Conservation (phyloP, 805 yeast species). For the Wickerhamomyces tratensis region DNA sequence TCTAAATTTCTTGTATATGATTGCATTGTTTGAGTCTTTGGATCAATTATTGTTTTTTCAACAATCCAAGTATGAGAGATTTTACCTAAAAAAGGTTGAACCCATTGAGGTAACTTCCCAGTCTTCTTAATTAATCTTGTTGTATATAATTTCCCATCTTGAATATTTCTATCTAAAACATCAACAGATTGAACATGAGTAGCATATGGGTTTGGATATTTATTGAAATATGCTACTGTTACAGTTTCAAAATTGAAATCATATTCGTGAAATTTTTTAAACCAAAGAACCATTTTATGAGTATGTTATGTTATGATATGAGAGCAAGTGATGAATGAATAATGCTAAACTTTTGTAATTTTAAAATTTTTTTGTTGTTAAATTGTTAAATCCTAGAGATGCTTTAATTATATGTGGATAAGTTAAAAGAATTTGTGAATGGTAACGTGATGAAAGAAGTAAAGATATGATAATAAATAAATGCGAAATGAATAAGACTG, state of each 20-base stretch:
- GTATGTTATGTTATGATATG: neutral
- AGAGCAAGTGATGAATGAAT: neutral
- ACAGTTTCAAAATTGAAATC: conserved; percentile 63
- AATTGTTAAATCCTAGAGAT: no score
- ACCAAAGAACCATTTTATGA: conserved; percentile 51
- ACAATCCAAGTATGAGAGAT: conserved; percentile 72
- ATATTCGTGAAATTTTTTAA: conserved; percentile 45
- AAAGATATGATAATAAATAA: no score
- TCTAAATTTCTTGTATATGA: conserved; percentile 80
- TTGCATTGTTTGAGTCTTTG: conserved; percentile 38
- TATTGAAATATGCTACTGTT: conserved; percentile 65
- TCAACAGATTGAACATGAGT: conserved; percentile 79
- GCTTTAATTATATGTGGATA: no score
- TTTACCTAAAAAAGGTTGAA: conserved; percentile 62
- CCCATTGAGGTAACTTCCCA: conserved; percentile 77
- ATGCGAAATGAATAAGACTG: no score
- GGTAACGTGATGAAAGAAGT: no score
- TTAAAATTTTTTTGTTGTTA: no score
- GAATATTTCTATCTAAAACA: conserved; percentile 54
- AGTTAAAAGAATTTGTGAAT: no score
- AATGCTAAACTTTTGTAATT: no score
- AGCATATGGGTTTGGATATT: conserved; percentile 72
- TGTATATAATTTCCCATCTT: conserved; percentile 58
- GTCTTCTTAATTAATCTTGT: conserved; percentile 68
- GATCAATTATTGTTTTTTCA: conserved; percentile 70